A percentile compares a stretch with the other conserved stretches of the same genome.
phyloP scores from a whole-genome alignment of 1,139 yeast species.

The Torulaspora pretoriensis region DNA sequence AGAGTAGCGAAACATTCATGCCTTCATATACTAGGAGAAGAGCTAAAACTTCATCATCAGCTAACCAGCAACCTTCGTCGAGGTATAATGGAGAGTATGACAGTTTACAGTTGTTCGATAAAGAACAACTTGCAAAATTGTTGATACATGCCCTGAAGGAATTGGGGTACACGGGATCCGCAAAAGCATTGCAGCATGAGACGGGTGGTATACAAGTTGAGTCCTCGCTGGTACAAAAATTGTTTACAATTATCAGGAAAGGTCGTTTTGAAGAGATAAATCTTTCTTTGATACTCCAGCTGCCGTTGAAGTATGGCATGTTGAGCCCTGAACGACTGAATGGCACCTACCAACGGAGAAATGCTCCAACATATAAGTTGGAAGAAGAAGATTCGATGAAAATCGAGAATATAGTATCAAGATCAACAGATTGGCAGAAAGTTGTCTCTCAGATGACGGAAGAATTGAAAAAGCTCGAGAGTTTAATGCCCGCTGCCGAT shows the following conservation, averaged over 20 bases:
- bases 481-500: slow-evolving; percentile 27
- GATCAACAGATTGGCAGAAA: slow-evolving; percentile 18
- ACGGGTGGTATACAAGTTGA: slow-evolving; percentile 41
- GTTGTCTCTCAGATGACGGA: slow-evolving; percentile 17
- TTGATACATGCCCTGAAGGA: slow-evolving; percentile 48
- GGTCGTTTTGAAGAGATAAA: slow-evolving; percentile 42
- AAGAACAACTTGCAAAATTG: slow-evolving; percentile 45
- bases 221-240: slow-evolving; percentile 42
- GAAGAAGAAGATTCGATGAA: slow-evolving; percentile 21
- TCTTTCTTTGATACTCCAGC: slow-evolving; percentile 20
- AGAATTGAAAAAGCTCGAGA: slow-evolving; percentile 14
- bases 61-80: slow-evolving; percentile 3
- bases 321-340: slow-evolving; percentile 34
- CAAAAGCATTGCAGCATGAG: slow-evolving; percentile 40
- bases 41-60: slow-evolving; percentile 5
- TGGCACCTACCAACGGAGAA: not conserved
- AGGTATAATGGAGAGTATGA: slow-evolving; percentile 4
- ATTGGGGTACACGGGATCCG: slow-evolving; percentile 44
- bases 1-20: slow-evolving; percentile 14
- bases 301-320: slow-evolving; percentile 38
- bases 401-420: slow-evolving; percentile 17
- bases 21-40: slow-evolving; percentile 13
- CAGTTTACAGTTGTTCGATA: slow-evolving; percentile 24
- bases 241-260: slow-evolving; percentile 39
- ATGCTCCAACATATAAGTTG: slow-evolving; percentile 6